Conservation (phyloP, 2,329 filamentous ascomycete genomes). For the Fusarium drepaniforme region DNA sequence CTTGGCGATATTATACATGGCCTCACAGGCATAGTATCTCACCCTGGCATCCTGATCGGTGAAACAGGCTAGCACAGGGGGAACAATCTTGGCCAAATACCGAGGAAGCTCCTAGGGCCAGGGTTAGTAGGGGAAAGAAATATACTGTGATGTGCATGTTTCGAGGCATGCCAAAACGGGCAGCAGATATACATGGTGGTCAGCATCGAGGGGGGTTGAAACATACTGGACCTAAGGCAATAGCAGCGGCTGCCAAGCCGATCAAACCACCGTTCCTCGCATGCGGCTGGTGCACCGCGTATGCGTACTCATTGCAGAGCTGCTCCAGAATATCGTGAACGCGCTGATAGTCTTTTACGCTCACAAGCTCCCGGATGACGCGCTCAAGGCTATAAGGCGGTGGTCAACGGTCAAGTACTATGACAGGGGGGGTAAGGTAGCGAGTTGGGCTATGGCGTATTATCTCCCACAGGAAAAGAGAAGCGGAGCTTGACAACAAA, state of each 20-base stretch:
- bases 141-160: not conserved
- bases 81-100: constrained; percentile 94
- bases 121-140: constrained; percentile 10
- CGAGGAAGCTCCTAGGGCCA: constrained; percentile 82
- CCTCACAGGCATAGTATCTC: constrained; percentile 98
- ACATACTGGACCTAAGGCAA: constrained; percentile 90
- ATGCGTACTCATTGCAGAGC: constrained; percentile 97
- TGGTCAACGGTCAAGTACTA: constrained; percentile 17
- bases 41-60: constrained; percentile 97
- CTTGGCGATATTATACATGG: constrained; percentile 99
- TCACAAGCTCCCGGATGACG: constrained; percentile 86
- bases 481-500: not conserved
- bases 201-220: constrained; percentile 3
- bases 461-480: not conserved
- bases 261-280: constrained; percentile 97
- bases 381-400: constrained; percentile 78
- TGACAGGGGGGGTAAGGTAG: not conserved
- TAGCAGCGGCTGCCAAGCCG: constrained; percentile 93
- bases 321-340: constrained; percentile 94
- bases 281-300: constrained; percentile 96
- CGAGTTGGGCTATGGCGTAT: not conserved
- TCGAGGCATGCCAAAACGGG: not conserved
- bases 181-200: not conserved
- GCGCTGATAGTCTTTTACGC: constrained; percentile 79
- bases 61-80: constrained; percentile 96